Conservation (phyloP, 208 protist genomes). For the Acanthamoeba triangularis region DNA sequence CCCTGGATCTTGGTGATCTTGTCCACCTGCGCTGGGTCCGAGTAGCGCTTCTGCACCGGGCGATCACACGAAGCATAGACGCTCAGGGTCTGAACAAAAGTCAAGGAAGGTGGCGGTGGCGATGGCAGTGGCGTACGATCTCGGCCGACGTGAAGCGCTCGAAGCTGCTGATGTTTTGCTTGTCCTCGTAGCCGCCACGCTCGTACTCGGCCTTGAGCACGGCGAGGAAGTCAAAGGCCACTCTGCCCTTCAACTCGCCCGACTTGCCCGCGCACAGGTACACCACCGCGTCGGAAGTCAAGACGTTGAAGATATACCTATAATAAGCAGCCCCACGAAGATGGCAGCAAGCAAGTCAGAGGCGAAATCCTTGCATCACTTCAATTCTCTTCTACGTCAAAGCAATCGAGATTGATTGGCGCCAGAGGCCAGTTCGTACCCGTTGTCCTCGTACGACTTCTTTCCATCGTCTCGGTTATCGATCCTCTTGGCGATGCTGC, state of each 20-base stretch:
- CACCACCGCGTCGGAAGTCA: conserved; percentile 17
- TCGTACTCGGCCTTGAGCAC: conserved; percentile 32
- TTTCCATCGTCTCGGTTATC: conserved; percentile 59
- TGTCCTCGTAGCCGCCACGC: conserved; percentile 57
- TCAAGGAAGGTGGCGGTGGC: background rate
- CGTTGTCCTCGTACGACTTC: conserved; percentile 60
- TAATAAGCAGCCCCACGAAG: background rate
- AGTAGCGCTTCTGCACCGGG: background rate
- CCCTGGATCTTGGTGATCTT: conserved; percentile 52
- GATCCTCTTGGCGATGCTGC: conserved; percentile 57
- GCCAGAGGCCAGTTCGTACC: background rate
- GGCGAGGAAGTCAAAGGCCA: conserved; percentile 31
- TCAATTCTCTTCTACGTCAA: background rate
- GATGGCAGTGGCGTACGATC: background rate
- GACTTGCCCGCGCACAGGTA: conserved; percentile 58
- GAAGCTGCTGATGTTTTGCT: conserved; percentile 32
- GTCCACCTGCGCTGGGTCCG: conserved; percentile 67
- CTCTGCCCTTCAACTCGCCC: conserved; percentile 24
- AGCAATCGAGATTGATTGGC: background rate
- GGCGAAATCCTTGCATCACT: background rate
- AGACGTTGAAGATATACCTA: conserved; percentile 66
- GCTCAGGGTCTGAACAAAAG: background rate
- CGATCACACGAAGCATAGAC: background rate
- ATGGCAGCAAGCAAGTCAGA: background rate
- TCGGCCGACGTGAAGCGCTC: background rate